Percentiles rank a stretch among this genome's conserved stretches.
These are phyloP conservation scores for Linderina pennispora DNA, from an alignment of 192 early-diverging fungal genomes.

Conservation along the genomic window DNA sequence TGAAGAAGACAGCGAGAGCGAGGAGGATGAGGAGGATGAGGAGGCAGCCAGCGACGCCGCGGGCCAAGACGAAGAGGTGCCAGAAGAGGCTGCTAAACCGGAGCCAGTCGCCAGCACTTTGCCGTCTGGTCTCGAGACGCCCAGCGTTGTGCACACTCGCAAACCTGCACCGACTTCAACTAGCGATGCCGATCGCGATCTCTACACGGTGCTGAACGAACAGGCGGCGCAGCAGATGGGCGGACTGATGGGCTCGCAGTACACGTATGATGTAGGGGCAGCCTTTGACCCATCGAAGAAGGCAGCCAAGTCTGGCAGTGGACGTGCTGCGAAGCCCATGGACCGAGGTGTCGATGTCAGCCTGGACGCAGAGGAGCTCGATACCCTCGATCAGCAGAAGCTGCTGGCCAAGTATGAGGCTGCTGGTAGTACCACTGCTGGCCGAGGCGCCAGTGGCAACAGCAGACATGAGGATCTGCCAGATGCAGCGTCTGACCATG, in stretches of 20 bases:
- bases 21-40: constrained; percentile 57
- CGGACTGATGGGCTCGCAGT: constrained; percentile 93
- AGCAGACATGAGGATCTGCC: constrained; percentile 68
- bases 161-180: constrained; percentile 47
- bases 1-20: constrained; percentile 60
- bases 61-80: constrained; percentile 50
- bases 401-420: constrained; percentile 75
- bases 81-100: constrained; percentile 16
- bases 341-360: constrained; percentile 71
- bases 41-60: constrained; percentile 59
- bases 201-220: constrained; percentile 85
- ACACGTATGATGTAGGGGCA: constrained; percentile 74
- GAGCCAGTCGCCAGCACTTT: constrained; percentile 58
- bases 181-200: constrained; percentile 45
- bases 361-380: constrained; percentile 87
- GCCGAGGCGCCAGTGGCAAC: constrained; percentile 7
- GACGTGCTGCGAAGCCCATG: constrained; percentile 50
- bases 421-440: constrained; percentile 51
- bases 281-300: constrained; percentile 46
- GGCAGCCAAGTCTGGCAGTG: constrained; percentile 11
- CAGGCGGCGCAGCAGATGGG: constrained; percentile 59
- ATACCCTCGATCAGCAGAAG: constrained; percentile 68
- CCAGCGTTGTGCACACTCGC: constrained; percentile 85
- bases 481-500: constrained; percentile 87
- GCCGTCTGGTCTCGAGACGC: constrained; percentile 70